A percentile compares a stretch with the other conserved stretches of the same genome.
These are phyloP conservation scores for Colletotrichum ledebouriae DNA, from an alignment of 2,329 filamentous ascomycete genomes.

Conservation along the genomic window DNA sequence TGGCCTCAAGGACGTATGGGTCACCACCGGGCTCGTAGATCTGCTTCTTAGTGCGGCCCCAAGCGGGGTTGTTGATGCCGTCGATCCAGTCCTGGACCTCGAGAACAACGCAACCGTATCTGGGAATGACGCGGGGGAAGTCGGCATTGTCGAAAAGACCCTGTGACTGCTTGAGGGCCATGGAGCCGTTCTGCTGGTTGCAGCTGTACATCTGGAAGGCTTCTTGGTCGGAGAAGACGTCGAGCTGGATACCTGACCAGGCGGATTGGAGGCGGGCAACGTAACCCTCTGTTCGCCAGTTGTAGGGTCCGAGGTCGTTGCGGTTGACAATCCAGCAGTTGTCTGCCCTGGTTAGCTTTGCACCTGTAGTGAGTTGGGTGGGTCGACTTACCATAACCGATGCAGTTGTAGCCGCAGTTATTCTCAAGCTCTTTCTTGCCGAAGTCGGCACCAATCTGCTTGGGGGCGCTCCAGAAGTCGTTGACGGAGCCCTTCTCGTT, in stretches of 20 bases:
- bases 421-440: constrained; percentile 71
- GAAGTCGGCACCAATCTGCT: constrained; percentile 81
- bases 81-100: constrained; percentile 97
- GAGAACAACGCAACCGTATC: constrained; percentile 90
- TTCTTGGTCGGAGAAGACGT: constrained; percentile 86
- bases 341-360: constrained; percentile 56
- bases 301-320: constrained; percentile 65
- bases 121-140: constrained; percentile 73
- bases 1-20: constrained; percentile 73
- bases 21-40: constrained; percentile 71
- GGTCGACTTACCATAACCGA: constrained; percentile 78
- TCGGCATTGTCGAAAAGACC: constrained; percentile 68
- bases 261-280: constrained; percentile 77
- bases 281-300: constrained; percentile 73
- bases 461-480: constrained; percentile 86
- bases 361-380: too few species aligned
- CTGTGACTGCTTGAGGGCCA: constrained; percentile 78
- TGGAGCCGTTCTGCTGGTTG: constrained; percentile 78
- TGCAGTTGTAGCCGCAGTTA: constrained; percentile 86
- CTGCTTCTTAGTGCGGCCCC: constrained; percentile 76
- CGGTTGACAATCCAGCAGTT: constrained; percentile 80
- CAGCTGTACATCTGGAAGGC: constrained; percentile 93
- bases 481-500: constrained; percentile 78
- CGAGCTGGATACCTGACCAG: constrained; percentile 86
- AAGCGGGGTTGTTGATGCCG: constrained; percentile 91